Conservation (phyloP, 2,329 filamentous ascomycete genomes). For the Aspergillus sp. region DNA sequence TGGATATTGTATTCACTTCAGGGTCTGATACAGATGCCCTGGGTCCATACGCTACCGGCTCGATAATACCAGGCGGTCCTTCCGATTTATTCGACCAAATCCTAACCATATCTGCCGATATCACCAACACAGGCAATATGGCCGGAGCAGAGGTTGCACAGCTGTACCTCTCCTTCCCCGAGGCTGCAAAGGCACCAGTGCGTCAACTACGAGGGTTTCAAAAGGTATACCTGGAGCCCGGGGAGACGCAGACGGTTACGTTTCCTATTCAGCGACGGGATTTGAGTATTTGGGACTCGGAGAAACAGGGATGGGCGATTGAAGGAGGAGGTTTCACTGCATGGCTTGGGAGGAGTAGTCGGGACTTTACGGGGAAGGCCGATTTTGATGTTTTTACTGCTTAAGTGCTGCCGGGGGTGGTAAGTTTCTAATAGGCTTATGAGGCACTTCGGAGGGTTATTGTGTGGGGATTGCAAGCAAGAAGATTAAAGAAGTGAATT, state of each 20-base stretch:
- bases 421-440: no score
- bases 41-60: background rate
- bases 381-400: background rate
- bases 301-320: slow-evolving; percentile 33
- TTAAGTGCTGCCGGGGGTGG: background rate
- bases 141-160: slow-evolving; percentile 55
- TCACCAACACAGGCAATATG: slow-evolving; percentile 53
- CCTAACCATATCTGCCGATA: slow-evolving; percentile 46
- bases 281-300: slow-evolving; percentile 37
- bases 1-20: background rate
- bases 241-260: slow-evolving; percentile 38
- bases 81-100: slow-evolving; percentile 55
- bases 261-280: slow-evolving; percentile 48
- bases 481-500: no score
- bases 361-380: background rate
- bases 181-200: slow-evolving; percentile 15
- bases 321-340: slow-evolving; percentile 23
- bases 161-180: slow-evolving; percentile 54
- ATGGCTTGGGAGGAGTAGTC: slow-evolving; percentile 18
- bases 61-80: slow-evolving; percentile 46
- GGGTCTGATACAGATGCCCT: background rate
- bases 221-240: slow-evolving; percentile 47
- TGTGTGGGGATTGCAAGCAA: no score
- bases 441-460: no score
- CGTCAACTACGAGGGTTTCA: slow-evolving; percentile 53